phyloP scores from a whole-genome alignment of 2,329 filamentous ascomycete genomes.

The Aspergillus novofumigatus region DNA sequence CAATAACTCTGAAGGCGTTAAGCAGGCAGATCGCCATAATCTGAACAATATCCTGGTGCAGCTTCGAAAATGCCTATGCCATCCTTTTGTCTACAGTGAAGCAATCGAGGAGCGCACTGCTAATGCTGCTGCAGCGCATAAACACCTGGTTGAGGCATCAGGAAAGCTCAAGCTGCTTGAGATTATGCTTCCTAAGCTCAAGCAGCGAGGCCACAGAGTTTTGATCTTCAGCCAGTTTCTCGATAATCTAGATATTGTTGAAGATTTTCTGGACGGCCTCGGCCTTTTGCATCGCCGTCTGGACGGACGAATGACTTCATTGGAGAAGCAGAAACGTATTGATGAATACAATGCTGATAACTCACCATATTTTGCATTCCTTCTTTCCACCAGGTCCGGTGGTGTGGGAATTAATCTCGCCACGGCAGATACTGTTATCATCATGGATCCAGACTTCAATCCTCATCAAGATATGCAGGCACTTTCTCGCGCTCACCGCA shows the following conservation, averaged over 20 bases:
- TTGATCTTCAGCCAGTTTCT: constrained; percentile 96
- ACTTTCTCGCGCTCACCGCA: constrained; percentile 87
- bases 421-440: constrained; percentile 95
- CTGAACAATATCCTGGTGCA: constrained; percentile 96
- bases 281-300: constrained; percentile 72
- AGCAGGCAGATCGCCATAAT: constrained; percentile 68
- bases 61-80: constrained; percentile 87
- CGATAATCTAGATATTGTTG: constrained; percentile 77
- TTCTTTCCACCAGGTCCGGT: constrained; percentile 89
- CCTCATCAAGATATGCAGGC: constrained; percentile 97
- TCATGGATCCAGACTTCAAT: constrained; percentile 95
- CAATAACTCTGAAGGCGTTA: constrained; percentile 50
- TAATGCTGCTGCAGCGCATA: constrained; percentile 59
- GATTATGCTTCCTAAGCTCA: constrained; percentile 80
- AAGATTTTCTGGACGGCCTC: constrained; percentile 82
- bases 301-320: constrained; percentile 74
- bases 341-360: constrained; percentile 86
- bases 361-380: constrained; percentile 80
- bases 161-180: constrained; percentile 82
- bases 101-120: constrained; percentile 80
- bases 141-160: constrained; percentile 85
- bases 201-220: constrained; percentile 80
- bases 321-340: constrained; percentile 91
- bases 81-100: constrained; percentile 90
- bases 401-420: constrained; percentile 97